A percentile compares a stretch with the other conserved stretches of the same genome.
Evolutionary conservation across 1,139 yeast species (phyloP).

Genomic region (Sporopachydermia cereana): DNA sequence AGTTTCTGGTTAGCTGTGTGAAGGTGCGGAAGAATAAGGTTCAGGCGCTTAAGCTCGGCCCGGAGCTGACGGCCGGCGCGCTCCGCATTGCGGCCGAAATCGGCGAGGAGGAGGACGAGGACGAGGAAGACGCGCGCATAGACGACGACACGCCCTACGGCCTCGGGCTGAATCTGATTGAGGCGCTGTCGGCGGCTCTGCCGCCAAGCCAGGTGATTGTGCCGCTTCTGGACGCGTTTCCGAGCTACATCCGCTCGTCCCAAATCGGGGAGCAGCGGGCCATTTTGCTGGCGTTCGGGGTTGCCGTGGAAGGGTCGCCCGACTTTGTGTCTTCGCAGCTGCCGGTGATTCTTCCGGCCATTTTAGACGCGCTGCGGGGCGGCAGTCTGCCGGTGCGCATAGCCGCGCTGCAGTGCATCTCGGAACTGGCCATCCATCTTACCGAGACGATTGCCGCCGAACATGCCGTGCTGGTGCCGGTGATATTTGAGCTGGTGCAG

Average conservation of each 20-base stretch:
- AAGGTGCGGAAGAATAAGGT: slow-evolving; percentile 37
- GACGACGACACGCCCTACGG: slow-evolving; percentile 77
- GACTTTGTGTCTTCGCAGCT: slow-evolving; percentile 75
- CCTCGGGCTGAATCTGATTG: slow-evolving; percentile 71
- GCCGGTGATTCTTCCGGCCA: slow-evolving; percentile 57
- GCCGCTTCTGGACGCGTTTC: slow-evolving; percentile 64
- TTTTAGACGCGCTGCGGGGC: slow-evolving; percentile 72
- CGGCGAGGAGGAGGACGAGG: slow-evolving; percentile 48
- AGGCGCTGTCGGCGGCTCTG: slow-evolving; percentile 66
- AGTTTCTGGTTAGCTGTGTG: slow-evolving; percentile 74
- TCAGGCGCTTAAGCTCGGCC: slow-evolving; percentile 62
- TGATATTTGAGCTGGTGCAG: slow-evolving; percentile 79
- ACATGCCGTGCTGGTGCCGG: slow-evolving; percentile 74
- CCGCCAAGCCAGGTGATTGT: slow-evolving; percentile 88
- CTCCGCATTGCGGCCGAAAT: slow-evolving; percentile 73
- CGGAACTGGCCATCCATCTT: slow-evolving; percentile 70
- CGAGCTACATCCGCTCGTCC: slow-evolving; percentile 48
- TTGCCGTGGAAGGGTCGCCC: slow-evolving; percentile 87
- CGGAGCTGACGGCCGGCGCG: slow-evolving; percentile 63
- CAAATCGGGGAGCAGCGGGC: slow-evolving; percentile 81
- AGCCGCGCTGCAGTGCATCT: slow-evolving; percentile 75
- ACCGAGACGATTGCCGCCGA: slow-evolving; percentile 76
- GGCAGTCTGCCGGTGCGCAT: slow-evolving; percentile 63
- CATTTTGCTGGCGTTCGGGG: slow-evolving; percentile 70
- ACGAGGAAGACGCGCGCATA: slow-evolving; percentile 83